phyloP scores from a whole-genome alignment of 169 alveolate species.

The Perkinsus olseni region DNA sequence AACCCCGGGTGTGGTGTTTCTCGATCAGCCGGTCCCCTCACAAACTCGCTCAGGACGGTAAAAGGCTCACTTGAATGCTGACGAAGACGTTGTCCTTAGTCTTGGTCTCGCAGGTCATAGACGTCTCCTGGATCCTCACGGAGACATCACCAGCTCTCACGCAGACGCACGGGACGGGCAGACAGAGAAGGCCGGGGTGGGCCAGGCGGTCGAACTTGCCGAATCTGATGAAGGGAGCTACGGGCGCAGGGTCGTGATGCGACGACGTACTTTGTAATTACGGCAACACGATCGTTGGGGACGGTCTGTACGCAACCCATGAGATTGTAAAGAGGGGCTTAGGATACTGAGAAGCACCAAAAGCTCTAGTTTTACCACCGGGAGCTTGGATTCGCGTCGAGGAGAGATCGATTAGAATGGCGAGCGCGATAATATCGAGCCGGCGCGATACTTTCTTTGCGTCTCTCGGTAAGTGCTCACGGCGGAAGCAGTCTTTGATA shows the following conservation, averaged over 20 bases:
- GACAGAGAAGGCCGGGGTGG: background rate
- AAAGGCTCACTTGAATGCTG: background rate
- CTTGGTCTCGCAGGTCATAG: slow-evolving; percentile 4
- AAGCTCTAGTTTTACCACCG: too few relatives aligned
- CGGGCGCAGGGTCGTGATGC: background rate
- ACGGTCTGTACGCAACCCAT: background rate
- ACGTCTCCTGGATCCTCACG: background rate
- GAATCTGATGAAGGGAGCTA: background rate
- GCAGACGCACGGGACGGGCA: slow-evolving; percentile 8
- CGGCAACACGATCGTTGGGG: slow-evolving; percentile 10
- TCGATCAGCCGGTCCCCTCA: background rate
- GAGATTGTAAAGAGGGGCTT: background rate
- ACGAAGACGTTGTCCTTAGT: slow-evolving; percentile 16
- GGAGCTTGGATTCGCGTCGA: too few relatives aligned
- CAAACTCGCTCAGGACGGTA: background rate
- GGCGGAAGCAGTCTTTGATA: too few relatives aligned
- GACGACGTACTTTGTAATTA: background rate
- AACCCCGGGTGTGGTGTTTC: too few relatives aligned
- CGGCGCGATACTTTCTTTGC: too few relatives aligned
- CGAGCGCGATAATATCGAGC: too few relatives aligned
- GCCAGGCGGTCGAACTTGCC: background rate
- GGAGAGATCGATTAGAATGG: too few relatives aligned
- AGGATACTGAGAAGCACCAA: background rate
- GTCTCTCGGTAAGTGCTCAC: too few relatives aligned
- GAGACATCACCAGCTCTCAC: slow-evolving; percentile 10